Conservation (phyloP, 768 basidiomycete genomes). For the Kwoniella botswanensis region DNA sequence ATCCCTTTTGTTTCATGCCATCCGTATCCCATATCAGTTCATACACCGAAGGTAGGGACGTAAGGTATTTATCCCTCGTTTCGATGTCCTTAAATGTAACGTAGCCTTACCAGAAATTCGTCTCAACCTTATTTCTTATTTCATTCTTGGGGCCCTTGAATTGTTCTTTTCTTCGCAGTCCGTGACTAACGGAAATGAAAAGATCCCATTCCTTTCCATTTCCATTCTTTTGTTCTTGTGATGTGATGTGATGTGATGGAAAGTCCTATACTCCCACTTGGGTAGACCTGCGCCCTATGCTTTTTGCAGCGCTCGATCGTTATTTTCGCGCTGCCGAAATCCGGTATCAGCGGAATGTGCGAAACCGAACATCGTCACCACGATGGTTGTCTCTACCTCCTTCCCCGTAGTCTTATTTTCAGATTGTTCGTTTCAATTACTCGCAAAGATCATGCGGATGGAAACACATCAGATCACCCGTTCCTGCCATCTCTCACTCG, state of each 20-base stretch:
- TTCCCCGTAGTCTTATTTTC: not conserved
- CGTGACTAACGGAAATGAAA: not conserved
- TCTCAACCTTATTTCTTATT: conserved; percentile 3
- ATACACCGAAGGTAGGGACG: too few relatives aligned
- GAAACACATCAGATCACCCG: not conserved
- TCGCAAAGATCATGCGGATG: too few relatives aligned
- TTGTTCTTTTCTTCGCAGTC: not conserved
- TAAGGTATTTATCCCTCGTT: not conserved
- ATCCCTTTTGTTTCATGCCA: too few relatives aligned
- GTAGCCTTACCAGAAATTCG: conserved; percentile 14
- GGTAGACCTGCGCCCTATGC: too few relatives aligned
- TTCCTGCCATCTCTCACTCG: not conserved
- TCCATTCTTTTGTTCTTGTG: too few relatives aligned
- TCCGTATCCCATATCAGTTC: too few relatives aligned
- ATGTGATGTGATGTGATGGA: too few relatives aligned
- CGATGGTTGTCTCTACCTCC: too few relatives aligned
- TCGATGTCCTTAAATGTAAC: conserved; percentile 3
- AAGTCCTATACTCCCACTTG: too few relatives aligned
- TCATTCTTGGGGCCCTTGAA: not conserved
- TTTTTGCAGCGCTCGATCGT: not conserved
- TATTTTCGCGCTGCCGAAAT: not conserved
- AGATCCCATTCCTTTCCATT: too few relatives aligned
- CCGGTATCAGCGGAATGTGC: not conserved
- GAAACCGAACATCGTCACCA: too few relatives aligned
- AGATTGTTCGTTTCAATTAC: too few relatives aligned